Base-by-base conservation (phyloP, 768 basidiomycete genomes). In the Naganishia antarctica region DNA sequence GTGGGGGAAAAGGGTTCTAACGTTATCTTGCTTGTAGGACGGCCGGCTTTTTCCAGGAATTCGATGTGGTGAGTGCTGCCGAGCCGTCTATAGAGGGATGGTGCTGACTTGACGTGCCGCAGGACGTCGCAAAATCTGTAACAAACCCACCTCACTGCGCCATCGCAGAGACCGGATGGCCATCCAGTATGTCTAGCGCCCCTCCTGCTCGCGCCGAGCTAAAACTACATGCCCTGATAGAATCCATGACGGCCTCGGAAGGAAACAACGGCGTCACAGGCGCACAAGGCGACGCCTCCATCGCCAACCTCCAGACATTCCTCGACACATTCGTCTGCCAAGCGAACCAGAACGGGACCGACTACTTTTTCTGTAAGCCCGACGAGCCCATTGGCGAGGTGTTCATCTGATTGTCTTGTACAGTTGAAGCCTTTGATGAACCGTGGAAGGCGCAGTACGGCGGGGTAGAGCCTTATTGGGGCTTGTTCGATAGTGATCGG, bases 301-400 rank as follows among this genome's bases (percentile, higher is more conserved):
- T 78, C 11, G 74, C 73, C 5, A 79, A 78, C 26, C 66, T 80
- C 32, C 76, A 97, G 83, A 84, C 74, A 18, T 99, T 90, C 82
- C 73, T 99, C 65, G 81, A 98, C 74, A 85, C 83, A 0, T 99
- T 90, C 69, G 85, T 92, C 8, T 99, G 94, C 72, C 82, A 85
- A 73, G 88, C 93, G 0, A 96, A 91, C 74, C 66, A 75, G 18
- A 91, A 91, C 66, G 83, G 83, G 13, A 91, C 89, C 0, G 80
- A 84, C 16, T 94, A 94, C 79, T 96, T 91, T 83, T 93, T 84
- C 81, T 78, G 37, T 53, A 59, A 63, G 64, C 48, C 37, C 37
- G 2, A 7, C 34, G 34, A 7, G n/a, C n/a, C 11, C 58, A n/a
- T n/a, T n/a, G n/a, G n/a, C n/a, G n/a, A n/a, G n/a, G n/a, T 60